Evolutionary conservation across 129 eudicot species (phyloP), one percentile per base, ranked within the genome.

Genomic region (Ambrosia trifida): DNA sequence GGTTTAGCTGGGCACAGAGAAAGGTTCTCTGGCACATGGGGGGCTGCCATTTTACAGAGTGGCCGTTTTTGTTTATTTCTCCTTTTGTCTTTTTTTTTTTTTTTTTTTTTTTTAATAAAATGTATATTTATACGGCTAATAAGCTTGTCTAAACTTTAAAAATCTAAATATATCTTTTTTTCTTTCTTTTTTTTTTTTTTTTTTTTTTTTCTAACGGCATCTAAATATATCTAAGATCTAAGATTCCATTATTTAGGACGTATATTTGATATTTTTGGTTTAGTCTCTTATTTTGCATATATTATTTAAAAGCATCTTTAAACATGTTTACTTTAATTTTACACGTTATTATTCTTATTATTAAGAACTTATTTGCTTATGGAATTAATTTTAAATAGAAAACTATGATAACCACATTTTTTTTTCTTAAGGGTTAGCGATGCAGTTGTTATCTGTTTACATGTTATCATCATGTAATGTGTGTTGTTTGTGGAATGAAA

Each of bases 11-110:
- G 76, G 71, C 28, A 76, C 61, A 60, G 75, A 14, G 67, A 81
- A 76, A 75, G 56, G 73, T 75, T 54, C 59, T 75, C 43, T 44
- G 79, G 65, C 81, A 77, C 81, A 77, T 77, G 81, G 81, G 62
- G 62, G 56, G 65, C 7, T 77, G 64, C 47, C 71, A 62, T 44
- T 49, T 77, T 35, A 47, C 68, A 62, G 68, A 62, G 64, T 69
- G 76, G 46, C 76, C 64, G 70, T 33, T 69, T 19, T 57, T 14
- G 28, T 24, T 60, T 3, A 36, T 43, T 69, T 58, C 4, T 36
- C 5, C 36, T 11, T 18, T 11, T n/a, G n/a, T n/a, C n/a, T n/a
- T 0, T 24, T 3, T 2, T 60, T 35, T 49, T n/a, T 30, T 33
- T 46, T 28, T n/a, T 40, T 36, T 4, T 1, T 74, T 31, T 46